Evolutionary conservation across 2,329 filamentous ascomycete genomes (phyloP), one percentile per base, ranked within the genome.

Genomic region (Polychaeton citri): DNA sequence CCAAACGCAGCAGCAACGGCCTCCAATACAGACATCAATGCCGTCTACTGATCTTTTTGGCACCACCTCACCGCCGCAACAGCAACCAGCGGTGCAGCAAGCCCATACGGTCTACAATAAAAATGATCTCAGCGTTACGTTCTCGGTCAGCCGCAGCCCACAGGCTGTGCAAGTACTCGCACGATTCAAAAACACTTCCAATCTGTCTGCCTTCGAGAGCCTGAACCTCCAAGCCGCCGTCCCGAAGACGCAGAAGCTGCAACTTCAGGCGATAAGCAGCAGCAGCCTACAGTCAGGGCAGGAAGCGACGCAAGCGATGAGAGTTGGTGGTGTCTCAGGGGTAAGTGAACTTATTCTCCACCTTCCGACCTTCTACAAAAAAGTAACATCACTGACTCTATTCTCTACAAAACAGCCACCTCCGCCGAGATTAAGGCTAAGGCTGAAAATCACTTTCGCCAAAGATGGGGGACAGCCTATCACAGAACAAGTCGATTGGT

Each of bases 401-500:
- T 32, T 32, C 18, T 17, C 9, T 32, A 13, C 30, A 30, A 34
- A 46, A 21, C 51, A 95, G 90, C 71, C 81, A 46, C 72, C 79
- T 38, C 72, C 74, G 38, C 56, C 72, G 21, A 74, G 70, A 52
- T 62, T 98, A 44, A 76, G 88, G 43, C 66, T 98, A 49, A 78
- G 90, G 53, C 66, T 98, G 52, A 86, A 86, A 62, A 74, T 98
- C 52, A 77, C 74, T 38, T 96, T 86, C 57, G 66, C 73, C 21
- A 81, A 81, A 58, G 75, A 80, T 38, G 72, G 74, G 39, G 74
- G 68, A 17, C 76, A 76, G 35, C 72, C 79, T 43, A 70, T 92
- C 13, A 80, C 81, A 55, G 90, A 98, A 53, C 87, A 96, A 62
- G 86, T 96, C 39, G 92, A 95, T 64, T 98, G 90, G 90, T 79